Evolutionary conservation across 108 stramenopile genomes (phyloP).

Genomic region (Pinguiococcus pyrenoidosus): DNA sequence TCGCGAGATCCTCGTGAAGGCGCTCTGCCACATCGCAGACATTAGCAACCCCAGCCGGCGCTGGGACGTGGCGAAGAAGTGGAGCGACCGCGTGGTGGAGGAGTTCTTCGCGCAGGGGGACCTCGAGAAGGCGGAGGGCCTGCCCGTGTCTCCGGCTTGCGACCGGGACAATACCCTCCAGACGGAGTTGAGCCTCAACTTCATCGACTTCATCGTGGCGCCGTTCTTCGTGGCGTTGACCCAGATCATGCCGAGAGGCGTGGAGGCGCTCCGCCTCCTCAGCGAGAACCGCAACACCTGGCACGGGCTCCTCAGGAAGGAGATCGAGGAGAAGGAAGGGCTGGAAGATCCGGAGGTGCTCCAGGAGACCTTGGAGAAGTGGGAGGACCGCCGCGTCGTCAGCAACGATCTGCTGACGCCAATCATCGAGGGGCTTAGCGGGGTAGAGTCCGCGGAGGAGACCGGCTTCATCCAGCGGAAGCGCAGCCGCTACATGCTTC

Average conservation of each 20-base stretch:
- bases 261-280: too few species aligned
- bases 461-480: too few species aligned
- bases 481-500: too few species aligned
- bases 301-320: too few species aligned
- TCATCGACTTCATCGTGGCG: constrained; percentile 47
- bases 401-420: too few species aligned
- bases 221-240: constrained; percentile 22
- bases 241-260: constrained; percentile 9
- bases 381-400: too few species aligned
- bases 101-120: constrained; percentile 60
- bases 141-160: constrained; percentile 37
- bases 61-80: constrained; percentile 22
- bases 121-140: constrained; percentile 25
- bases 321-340: too few species aligned
- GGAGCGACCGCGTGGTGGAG: constrained; percentile 38
- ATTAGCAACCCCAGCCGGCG: constrained; percentile 46
- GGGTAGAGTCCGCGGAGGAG: too few species aligned
- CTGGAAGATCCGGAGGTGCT: too few species aligned
- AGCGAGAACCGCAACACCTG: too few species aligned
- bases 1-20: constrained; percentile 18
- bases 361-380: too few species aligned
- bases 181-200: constrained; percentile 34
- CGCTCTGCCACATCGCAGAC: constrained; percentile 50
- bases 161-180: constrained; percentile 36
- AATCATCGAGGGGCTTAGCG: too few species aligned